Conservation (phyloP, 805 yeast species). For the Candida hispaniensis region DNA sequence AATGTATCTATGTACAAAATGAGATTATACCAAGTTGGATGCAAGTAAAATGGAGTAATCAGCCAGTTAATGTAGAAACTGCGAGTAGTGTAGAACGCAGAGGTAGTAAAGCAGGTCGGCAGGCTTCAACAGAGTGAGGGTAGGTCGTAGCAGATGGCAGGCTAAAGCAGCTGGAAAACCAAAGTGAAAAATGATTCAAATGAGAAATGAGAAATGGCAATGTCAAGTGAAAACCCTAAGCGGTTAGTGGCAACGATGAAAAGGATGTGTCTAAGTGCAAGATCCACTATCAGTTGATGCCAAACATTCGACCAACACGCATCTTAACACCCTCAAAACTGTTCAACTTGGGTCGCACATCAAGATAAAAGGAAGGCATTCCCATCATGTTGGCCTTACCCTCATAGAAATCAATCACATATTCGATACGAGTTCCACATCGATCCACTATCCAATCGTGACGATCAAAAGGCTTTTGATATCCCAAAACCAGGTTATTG, state of each 20-base stretch:
- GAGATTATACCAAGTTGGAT: too few relatives aligned
- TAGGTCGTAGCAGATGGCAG: too few relatives aligned
- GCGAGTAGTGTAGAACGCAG: too few relatives aligned
- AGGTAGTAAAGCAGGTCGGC: too few relatives aligned
- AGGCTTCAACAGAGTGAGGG: too few relatives aligned
- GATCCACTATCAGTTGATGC: conserved; percentile 14
- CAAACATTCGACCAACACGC: conserved; percentile 50
- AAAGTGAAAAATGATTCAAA: too few relatives aligned
- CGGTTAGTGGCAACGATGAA: not conserved
- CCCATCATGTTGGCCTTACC: conserved; percentile 43
- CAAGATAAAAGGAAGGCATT: conserved; percentile 58
- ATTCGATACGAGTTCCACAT: conserved; percentile 74
- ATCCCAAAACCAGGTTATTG: conserved; percentile 48
- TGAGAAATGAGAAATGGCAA: too few relatives aligned
- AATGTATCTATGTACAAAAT: conserved; percentile 7
- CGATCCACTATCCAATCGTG: conserved; percentile 90
- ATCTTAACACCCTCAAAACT: conserved; percentile 68
- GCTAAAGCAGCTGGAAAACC: too few relatives aligned
- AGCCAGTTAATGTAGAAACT: too few relatives aligned
- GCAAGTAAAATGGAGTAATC: too few relatives aligned
- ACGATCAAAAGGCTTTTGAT: conserved; percentile 80
- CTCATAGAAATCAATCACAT: conserved; percentile 84
- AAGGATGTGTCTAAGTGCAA: not conserved
- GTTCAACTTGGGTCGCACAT: conserved; percentile 86
- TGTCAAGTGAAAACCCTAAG: not conserved